A percentile compares a stretch with the other conserved stretches of the same genome.
These are phyloP conservation scores for Pleurotus giganteus DNA, from an alignment of 768 basidiomycete species.

Conservation along the genomic window DNA sequence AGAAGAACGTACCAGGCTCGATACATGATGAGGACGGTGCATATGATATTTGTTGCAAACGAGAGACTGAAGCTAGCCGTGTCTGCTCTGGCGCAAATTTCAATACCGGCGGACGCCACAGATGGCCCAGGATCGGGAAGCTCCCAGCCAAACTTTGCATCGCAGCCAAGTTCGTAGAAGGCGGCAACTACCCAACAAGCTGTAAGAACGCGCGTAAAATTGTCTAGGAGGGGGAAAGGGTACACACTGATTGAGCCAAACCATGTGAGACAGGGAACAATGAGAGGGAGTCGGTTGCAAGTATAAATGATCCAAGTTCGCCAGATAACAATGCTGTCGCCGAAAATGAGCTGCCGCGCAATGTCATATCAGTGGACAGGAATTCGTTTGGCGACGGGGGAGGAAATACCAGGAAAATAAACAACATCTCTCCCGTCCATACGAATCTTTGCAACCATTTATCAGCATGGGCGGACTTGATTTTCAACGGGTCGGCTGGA, in stretches of 20 bases:
- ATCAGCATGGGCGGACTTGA: slow-evolving; percentile 20
- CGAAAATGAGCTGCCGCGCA: slow-evolving; percentile 22
- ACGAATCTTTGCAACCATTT: slow-evolving; percentile 19
- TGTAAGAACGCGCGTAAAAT: not conserved
- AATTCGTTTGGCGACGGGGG: not conserved
- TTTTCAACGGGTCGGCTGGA: slow-evolving; percentile 17
- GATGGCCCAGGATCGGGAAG: slow-evolving; percentile 21
- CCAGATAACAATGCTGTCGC: slow-evolving; percentile 30
- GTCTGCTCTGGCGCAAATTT: slow-evolving; percentile 23
- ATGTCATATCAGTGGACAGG: not conserved
- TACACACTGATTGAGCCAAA: slow-evolving; percentile 24
- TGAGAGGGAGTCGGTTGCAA: slow-evolving; percentile 16
- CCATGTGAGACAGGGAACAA: slow-evolving; percentile 23
- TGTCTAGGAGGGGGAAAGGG: not conserved
- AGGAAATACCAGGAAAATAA: slow-evolving; percentile 25
- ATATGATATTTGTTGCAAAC: slow-evolving; percentile 27
- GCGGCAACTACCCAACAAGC: slow-evolving; percentile 18
- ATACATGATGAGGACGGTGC: slow-evolving; percentile 25
- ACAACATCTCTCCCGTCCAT: slow-evolving; percentile 30
- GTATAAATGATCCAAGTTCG: slow-evolving; percentile 24
- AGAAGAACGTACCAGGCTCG: slow-evolving; percentile 20
- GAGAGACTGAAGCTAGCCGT: slow-evolving; percentile 28
- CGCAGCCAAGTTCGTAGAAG: slow-evolving; percentile 28
- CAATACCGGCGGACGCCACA: slow-evolving; percentile 22
- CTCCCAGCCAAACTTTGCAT: slow-evolving; percentile 23